These are phyloP conservation scores for Pleurotus salmoneostramineus DNA, from an alignment of 768 basidiomycete genomes.

Conservation along the genomic window DNA sequence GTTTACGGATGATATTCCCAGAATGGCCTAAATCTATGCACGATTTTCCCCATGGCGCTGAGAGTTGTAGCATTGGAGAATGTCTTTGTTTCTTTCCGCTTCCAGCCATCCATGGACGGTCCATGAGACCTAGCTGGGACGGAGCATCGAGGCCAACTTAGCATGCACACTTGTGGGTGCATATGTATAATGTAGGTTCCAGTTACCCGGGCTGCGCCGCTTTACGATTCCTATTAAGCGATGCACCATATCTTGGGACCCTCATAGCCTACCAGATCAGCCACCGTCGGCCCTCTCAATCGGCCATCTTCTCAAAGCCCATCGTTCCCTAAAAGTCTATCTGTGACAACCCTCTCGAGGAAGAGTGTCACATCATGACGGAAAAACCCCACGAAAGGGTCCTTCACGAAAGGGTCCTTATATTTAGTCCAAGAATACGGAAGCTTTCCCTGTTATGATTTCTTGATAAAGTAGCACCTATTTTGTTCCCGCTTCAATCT, in stretches of 20 bases:
- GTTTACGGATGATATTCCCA: not conserved
- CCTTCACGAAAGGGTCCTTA: conserved; percentile 1
- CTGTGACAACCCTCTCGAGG: conserved; percentile 4
- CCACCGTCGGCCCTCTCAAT: not conserved
- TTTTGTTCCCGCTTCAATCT: conserved; percentile 4
- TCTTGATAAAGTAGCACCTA: conserved; percentile 3
- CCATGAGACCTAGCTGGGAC: not conserved
- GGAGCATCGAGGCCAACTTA: not conserved
- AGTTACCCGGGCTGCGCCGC: no score
- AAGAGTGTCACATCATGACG: conserved; percentile 5
- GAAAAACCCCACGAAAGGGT: conserved; percentile 4
- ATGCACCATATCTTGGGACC: no score
- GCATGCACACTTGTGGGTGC: not conserved
- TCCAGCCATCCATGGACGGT: not conserved
- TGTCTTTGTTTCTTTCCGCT: not conserved
- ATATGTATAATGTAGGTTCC: not conserved
- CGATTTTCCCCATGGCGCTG: not conserved
- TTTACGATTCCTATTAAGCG: no score
- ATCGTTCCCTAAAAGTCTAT: conserved; percentile 9
- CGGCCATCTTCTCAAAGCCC: conserved; percentile 2
- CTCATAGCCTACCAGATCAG: not conserved
- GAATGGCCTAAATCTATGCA: not conserved
- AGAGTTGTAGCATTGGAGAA: not conserved
- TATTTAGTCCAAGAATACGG: not conserved
- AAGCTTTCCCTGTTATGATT: conserved; percentile 4